Percentiles rank a stretch among this genome's conserved stretches.
Conservation (phyloP, 352 stramenopile species). For the Phytophthora cactorum region DNA sequence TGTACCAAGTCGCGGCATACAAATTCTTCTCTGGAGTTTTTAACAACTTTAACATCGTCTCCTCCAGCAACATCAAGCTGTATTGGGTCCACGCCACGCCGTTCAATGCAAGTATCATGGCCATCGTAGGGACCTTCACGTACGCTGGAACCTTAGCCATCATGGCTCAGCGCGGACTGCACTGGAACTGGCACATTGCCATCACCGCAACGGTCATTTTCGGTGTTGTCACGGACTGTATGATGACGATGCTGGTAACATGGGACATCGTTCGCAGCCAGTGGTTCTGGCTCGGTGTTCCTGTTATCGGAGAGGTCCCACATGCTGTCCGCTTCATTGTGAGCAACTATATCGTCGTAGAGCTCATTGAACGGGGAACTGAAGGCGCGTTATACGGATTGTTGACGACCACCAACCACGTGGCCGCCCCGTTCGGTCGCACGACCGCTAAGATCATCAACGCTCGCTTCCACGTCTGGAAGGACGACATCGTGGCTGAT, state of each 20-base stretch:
- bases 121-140: conserved; percentile 53
- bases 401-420: conserved; percentile 55
- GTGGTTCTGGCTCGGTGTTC: conserved; percentile 70
- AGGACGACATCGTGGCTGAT: conserved; percentile 56
- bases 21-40: conserved; percentile 72
- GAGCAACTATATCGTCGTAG: conserved; percentile 61
- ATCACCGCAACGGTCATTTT: conserved; percentile 51
- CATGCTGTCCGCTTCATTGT: conserved; percentile 62
- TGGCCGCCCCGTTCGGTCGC: conserved; percentile 51
- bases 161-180: conserved; percentile 49
- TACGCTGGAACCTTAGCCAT: conserved; percentile 56
- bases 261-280: conserved; percentile 62
- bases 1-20: conserved; percentile 69
- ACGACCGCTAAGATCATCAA: conserved; percentile 67
- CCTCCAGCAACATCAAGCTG: conserved; percentile 56
- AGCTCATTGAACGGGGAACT: conserved; percentile 58
- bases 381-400: conserved; percentile 65
- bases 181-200: conserved; percentile 66
- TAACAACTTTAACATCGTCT: conserved; percentile 68
- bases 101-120: conserved; percentile 63
- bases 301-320: conserved; percentile 57
- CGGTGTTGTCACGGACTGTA: conserved; percentile 45
- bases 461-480: conserved; percentile 55
- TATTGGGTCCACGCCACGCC: conserved; percentile 66
- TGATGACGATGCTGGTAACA: conserved; percentile 61